These are phyloP conservation scores for Teratosphaeriaceae sp. DNA, from an alignment of 2,329 filamentous ascomycete species.

Conservation along the genomic window DNA sequence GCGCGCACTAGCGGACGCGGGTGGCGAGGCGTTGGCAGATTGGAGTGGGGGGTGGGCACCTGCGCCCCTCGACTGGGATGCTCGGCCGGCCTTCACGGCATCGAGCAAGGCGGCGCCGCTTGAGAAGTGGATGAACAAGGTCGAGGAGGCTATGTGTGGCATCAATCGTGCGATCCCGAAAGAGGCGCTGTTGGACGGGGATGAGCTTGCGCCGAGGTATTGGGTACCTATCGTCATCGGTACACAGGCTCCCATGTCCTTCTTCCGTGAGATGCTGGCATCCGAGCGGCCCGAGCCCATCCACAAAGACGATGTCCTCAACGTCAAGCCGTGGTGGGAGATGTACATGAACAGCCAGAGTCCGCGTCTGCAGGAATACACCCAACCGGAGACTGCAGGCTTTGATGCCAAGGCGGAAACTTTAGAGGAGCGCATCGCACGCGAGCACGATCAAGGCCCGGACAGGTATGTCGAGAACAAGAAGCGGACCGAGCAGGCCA, in stretches of 20 bases:
- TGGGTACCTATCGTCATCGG: constrained; percentile 25
- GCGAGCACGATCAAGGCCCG: constrained; percentile 21
- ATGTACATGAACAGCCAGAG: constrained; percentile 10
- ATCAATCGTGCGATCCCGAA: background rate
- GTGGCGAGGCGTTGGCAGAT: constrained; percentile 22
- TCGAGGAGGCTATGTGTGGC: constrained; percentile 7
- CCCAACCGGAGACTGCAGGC: constrained; percentile 17
- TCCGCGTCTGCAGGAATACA: background rate
- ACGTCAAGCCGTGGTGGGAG: constrained; percentile 29
- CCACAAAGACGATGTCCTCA: constrained; percentile 21
- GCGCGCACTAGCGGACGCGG: constrained; percentile 3
- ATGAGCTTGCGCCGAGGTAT: constrained; percentile 23
- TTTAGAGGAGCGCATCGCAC: constrained; percentile 15
- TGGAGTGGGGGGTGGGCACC: constrained; percentile 43
- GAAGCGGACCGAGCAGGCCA: constrained; percentile 19
- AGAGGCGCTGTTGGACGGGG: background rate
- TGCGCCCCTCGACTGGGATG: constrained; percentile 42
- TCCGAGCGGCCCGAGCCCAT: constrained; percentile 15
- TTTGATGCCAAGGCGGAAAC: constrained; percentile 26
- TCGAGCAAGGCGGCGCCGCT: constrained; percentile 20
- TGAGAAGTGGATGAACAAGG: constrained; percentile 20
- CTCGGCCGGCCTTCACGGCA: constrained; percentile 22
- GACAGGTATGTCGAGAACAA: constrained; percentile 20
- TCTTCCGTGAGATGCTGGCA: constrained; percentile 23
- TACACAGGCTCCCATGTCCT: constrained; percentile 16